Conservation (phyloP, 2,329 filamentous ascomycete genomes). For the Tolypocladium pustulatum region DNA sequence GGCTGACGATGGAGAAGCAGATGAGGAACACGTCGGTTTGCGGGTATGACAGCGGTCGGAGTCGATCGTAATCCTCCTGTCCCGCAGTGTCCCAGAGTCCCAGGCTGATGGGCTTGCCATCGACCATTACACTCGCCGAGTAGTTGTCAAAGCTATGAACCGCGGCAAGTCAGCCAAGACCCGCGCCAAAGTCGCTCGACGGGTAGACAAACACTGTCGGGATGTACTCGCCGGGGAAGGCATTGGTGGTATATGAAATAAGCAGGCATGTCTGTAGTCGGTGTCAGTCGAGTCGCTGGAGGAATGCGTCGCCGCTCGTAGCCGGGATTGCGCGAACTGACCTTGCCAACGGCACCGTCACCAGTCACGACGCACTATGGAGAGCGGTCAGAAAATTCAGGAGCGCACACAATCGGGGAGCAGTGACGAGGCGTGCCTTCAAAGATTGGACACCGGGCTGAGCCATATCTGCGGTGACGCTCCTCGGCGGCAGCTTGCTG, state of each 20-base stretch:
- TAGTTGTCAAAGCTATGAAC: conserved; percentile 85
- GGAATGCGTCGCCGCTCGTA: neutral
- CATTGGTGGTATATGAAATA: conserved; percentile 98
- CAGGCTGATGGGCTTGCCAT: conserved; percentile 93
- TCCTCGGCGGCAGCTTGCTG: neutral
- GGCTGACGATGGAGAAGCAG: conserved; percentile 97
- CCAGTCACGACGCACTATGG: conserved; percentile 91
- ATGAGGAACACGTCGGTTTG: conserved; percentile 98
- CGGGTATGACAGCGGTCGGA: conserved; percentile 91
- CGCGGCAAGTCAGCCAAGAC: conserved; percentile 1
- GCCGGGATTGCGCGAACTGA: conserved; percentile 24
- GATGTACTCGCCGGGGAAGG: conserved; percentile 99
- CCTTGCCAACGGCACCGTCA: conserved; percentile 98
- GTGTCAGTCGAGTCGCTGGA: conserved; percentile 14
- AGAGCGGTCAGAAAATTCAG: conserved; percentile 13
- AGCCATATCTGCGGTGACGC: conserved; percentile 45
- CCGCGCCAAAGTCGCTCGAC: conserved; percentile 2
- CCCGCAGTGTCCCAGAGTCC: conserved; percentile 98
- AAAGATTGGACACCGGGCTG: conserved; percentile 77
- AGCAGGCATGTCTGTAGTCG: conserved; percentile 79
- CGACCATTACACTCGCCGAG: conserved; percentile 97
- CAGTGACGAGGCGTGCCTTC: conserved; percentile 50
- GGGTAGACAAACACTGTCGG: conserved; percentile 74
- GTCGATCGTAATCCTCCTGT: conserved; percentile 95
- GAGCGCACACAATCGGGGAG: neutral